Base-by-base conservation (phyloP, 345 rosid species). In the Punica granatum region DNA sequence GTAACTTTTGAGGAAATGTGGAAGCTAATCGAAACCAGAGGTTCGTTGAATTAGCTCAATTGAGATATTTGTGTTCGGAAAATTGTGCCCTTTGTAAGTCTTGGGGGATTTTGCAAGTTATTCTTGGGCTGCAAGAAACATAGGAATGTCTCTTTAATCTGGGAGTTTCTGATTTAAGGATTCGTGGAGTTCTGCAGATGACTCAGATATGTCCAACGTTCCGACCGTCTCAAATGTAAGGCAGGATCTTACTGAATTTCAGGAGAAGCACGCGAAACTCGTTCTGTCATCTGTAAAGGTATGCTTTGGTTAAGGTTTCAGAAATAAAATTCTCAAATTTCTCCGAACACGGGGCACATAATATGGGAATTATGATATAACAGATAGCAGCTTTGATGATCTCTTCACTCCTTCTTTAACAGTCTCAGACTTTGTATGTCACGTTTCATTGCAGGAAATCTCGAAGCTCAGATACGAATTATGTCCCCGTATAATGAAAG, bases 161-260 rank as follows among this genome's bases (percentile, higher is more conserved):
- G 30, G 23, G 32, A 1, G 60, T 56, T 32, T 51, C 60, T 21
- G 0, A 7, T 46, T 0, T 39, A 15, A 39, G 31, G 39, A 16
- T 43, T 48, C 64, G 36, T 11, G 35, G 32, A 53, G 13, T 64
- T 59, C 7, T 65, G 63, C 76, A 84, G 92, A 84, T 75, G 87
- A 82, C 76, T 75, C 82, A 10, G 82, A 77, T 36, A 71, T 82
- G 69, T 79, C 78, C 14, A 75, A 84, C 67, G 78, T 83, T 74
- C 82, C 86, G 7, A 60, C 78, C 1, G 73, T 73, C 69, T 84
- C 89, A 34, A 87, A 87, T 70, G 79, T 86, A 44, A 77, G 81
- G 60, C 77, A 82, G 77, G 92, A 86, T 79, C 92, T 82, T 67
- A 80, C 81, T 0, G 84, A 82, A 61, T 84, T 84, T 77, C 88